A percentile compares a stretch with the other conserved stretches of the same genome.
phyloP scores from a whole-genome alignment of 1,284 basidiomycete genomes.

The Trametes pubescens region DNA sequence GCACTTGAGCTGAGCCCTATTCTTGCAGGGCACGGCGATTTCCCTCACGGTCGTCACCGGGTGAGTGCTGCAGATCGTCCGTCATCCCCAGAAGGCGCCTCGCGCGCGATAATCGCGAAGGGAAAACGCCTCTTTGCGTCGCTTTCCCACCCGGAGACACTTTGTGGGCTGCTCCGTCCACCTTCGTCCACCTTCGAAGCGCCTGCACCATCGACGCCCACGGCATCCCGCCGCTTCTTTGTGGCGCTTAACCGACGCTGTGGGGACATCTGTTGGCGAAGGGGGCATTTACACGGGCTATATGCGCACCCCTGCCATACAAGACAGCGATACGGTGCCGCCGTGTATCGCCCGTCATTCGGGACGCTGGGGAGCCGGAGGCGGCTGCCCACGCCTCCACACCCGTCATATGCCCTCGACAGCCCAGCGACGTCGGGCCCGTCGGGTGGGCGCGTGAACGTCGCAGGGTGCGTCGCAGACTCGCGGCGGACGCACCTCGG shows the following conservation, averaged over 20 bases:
- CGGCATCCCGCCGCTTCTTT: not conserved
- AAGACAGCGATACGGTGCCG: not conserved
- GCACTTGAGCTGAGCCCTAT: conserved; percentile 7
- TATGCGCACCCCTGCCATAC: not conserved
- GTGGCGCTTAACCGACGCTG: conserved; percentile 3
- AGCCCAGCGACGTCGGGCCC: conserved; percentile 1
- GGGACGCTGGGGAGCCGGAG: conserved; percentile 5
- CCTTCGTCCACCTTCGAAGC: not conserved
- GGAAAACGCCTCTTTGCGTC: not conserved
- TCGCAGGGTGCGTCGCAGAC: not conserved
- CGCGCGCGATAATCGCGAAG: conserved; percentile 9
- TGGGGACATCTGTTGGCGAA: not conserved
- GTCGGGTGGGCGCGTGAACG: not conserved
- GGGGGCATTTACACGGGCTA: not conserved
- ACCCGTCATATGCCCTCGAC: not conserved
- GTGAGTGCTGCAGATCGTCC: conserved; percentile 5
- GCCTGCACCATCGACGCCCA: not conserved
- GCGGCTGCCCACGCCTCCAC: not conserved
- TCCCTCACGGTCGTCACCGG: conserved; percentile 5
- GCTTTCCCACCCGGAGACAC: conserved; percentile 6
- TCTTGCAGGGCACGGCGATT: not conserved
- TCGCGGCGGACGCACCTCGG: not conserved
- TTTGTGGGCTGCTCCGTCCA: not conserved
- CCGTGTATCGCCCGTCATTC: not conserved
- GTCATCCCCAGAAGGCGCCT: not conserved